Percentiles rank a stretch among this genome's conserved stretches.
These are phyloP conservation scores for Stentor roeselii DNA, from an alignment of 73 alveolate species.

Conservation along the genomic window DNA sequence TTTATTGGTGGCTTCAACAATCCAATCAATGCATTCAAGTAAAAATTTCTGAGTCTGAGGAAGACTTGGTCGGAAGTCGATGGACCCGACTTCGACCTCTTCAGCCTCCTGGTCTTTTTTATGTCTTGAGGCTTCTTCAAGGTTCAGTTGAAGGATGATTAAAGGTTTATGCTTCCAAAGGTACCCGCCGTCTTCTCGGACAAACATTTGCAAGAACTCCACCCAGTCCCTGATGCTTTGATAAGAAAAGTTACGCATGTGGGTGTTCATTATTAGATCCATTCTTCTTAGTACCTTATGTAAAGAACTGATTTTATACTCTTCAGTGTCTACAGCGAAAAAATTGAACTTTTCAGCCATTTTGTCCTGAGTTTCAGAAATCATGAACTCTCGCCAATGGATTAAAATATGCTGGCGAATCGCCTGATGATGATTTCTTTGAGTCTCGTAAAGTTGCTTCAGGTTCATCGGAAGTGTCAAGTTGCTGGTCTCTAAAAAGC, in stretches of 20 bases:
- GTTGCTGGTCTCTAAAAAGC: conserved; percentile 13
- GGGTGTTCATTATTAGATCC: conserved; percentile 29
- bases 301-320: background rate
- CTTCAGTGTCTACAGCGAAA: conserved; percentile 26
- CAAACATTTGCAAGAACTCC: background rate
- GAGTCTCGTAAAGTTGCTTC: background rate
- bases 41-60: conserved; percentile 36
- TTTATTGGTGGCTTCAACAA: conserved; percentile 44
- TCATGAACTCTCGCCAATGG: conserved; percentile 22
- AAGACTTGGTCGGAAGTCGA: conserved; percentile 39
- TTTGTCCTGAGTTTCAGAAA: conserved; percentile 28
- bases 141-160: background rate
- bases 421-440: conserved; percentile 20
- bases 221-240: conserved; percentile 30
- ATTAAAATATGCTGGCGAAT: conserved; percentile 5
- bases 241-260: background rate
- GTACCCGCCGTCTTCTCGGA: background rate
- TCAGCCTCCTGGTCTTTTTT: conserved; percentile 34
- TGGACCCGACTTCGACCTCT: conserved; percentile 20
- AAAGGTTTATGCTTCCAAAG: conserved; percentile 1
- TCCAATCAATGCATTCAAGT: conserved; percentile 29
- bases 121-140: conserved; percentile 23
- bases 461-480: background rate
- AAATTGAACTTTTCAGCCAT: conserved; percentile 30
- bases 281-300: conserved; percentile 22